Evolutionary conservation across 805 yeast genomes (phyloP), one percentile per base, ranked within the genome.

Genomic region (Sungouiozyma intestinalis): DNA sequence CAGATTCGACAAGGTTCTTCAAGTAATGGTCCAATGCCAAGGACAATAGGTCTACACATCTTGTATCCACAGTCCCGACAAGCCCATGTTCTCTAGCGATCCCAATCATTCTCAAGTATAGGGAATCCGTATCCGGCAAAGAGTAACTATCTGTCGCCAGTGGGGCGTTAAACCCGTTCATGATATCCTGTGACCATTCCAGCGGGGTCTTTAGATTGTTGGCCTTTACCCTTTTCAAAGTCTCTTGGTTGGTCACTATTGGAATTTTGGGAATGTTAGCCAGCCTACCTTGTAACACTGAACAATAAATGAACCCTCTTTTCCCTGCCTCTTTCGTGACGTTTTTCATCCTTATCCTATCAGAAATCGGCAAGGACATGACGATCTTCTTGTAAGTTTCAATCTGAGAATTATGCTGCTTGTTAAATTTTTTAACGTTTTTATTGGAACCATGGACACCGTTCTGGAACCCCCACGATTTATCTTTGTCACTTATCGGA

Each of bases 121-220:
- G 62, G 33, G 72, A 72, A 37, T 79, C 87, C 34, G 71, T 69
- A 49, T 90, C 97, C 0, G 97, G 97, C 4, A 92, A 60, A 48
- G 88, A 88, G 57, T 71, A 85, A 32, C 76, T 69, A 50, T 90
- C 95, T 1, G 84, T 68, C 2, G 90, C 74, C 31, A 88, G 68
- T 3, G 92, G 90, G 1, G 92, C 76, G 50, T 84, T 86, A 42
- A 85, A 74, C 3, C 92, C 94, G 54, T 81, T 87, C 41, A 81
- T 73, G 15, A 92, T 85, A 56, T 92, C 97, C 60, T 88, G 95
- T 17, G 94, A 85, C 90, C 96, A 87, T 51, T 81, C 81, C 24
- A 79, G 73, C 29, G 85, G 73, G 1, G 62, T 59, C 48, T 60
- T 58, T 15, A 58, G 40, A 42, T 60, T 59, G 40, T 58, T 59